Conservation (phyloP, 202 grass and related monocot genomes). For the Saccharum hybrid region DNA sequence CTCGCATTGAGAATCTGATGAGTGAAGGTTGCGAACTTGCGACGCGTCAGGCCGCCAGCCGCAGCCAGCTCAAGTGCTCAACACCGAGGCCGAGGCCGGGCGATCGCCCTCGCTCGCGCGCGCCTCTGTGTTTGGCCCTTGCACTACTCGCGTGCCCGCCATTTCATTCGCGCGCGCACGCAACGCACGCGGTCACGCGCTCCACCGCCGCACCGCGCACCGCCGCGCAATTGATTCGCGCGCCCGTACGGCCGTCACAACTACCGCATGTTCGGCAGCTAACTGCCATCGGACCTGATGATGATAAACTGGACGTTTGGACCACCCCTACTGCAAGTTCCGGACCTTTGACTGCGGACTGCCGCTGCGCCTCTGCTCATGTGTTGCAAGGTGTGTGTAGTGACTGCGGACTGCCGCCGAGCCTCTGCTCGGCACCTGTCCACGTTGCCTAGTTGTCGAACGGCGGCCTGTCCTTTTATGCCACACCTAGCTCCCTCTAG, state of each 20-base stretch:
- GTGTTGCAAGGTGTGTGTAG: no score
- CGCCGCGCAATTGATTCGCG: conserved; percentile 5
- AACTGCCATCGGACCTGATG: neutral
- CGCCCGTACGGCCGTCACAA: neutral
- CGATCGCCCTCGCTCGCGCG: neutral
- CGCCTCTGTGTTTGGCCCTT: neutral
- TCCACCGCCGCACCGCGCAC: no score
- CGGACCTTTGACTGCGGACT: neutral
- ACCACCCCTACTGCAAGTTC: neutral
- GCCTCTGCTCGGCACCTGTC: neutral
- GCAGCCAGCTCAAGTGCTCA: neutral
- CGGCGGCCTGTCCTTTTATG: neutral
- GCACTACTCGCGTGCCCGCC: neutral
- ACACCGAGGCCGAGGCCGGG: neutral
- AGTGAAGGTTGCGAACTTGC: neutral
- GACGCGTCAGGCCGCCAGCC: neutral
- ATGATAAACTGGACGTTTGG: neutral
- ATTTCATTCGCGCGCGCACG: neutral
- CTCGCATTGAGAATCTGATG: neutral
- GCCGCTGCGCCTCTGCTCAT: neutral
- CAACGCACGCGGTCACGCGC: neutral
- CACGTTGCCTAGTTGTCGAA: neutral
- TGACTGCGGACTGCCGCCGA: neutral
- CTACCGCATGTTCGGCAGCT: neutral
- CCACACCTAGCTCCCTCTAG: neutral